A percentile compares a stretch with the other conserved stretches of the same genome.
Conservation (phyloP, 2,329 filamentous ascomycete species). For the Eutypella sp. region DNA sequence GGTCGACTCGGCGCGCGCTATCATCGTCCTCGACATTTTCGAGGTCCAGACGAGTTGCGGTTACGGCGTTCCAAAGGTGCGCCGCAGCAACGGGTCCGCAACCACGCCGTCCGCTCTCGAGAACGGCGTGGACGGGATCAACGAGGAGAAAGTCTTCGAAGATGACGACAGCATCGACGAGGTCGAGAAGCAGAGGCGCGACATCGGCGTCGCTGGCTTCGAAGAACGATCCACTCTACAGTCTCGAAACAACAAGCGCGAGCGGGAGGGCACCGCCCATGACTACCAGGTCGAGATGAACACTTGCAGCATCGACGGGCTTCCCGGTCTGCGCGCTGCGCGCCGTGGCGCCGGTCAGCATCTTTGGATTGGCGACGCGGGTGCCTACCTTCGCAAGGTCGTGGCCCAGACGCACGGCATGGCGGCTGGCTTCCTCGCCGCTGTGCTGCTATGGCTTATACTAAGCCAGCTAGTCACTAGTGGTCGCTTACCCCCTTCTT, state of each 20-base stretch:
- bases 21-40: constrained; percentile 58
- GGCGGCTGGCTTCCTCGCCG: constrained; percentile 14
- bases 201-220: constrained; percentile 38
- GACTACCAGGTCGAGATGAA: constrained; percentile 57
- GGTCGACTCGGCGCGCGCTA: constrained; percentile 53
- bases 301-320: constrained; percentile 49
- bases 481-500: no score
- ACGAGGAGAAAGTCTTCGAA: background rate
- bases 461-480: background rate
- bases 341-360: constrained; percentile 44
- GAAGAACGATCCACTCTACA: constrained; percentile 53
- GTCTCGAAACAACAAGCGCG: constrained; percentile 43
- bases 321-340: constrained; percentile 52
- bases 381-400: background rate
- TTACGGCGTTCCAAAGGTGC: constrained; percentile 55
- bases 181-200: constrained; percentile 20
- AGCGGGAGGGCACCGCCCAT: constrained; percentile 43
- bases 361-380: constrained; percentile 38
- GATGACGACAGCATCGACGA: constrained; percentile 8
- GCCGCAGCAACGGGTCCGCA: constrained; percentile 14
- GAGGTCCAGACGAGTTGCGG: constrained; percentile 65
- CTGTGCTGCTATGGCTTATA: constrained; percentile 7
- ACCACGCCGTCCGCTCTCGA: constrained; percentile 29
- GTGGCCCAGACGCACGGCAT: constrained; percentile 10
- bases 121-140: constrained; percentile 9